Base-by-base conservation (phyloP, 1,284 basidiomycete species). In the Ustilago shanxiensis region DNA sequence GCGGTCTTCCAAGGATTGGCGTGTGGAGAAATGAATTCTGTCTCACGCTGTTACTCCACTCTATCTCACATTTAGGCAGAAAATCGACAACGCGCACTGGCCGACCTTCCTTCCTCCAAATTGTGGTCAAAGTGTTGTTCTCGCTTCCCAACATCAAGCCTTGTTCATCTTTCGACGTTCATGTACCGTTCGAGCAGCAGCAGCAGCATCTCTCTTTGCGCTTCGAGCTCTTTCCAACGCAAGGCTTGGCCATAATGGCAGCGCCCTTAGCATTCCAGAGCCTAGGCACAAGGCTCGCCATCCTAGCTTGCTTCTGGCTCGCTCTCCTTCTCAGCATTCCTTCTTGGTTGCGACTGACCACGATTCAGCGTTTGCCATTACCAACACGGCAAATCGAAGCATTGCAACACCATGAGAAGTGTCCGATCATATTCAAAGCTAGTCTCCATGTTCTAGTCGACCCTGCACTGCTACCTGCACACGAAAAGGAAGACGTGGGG, bases 291-390 rank as follows among this genome's bases (percentile, higher is more conserved):
- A 64, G 73, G 24, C 18, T 60, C 5, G 65, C 71, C 60, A 68
- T 80, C 47, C 31, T 79, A 35, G n/a, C 37, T 16, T 76, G 70
- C 60, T 80, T 82, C 54, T 82, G 79, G 74, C 20, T 58, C 10
- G 72, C 70, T 13, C 60, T 79, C 39, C 22, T 79, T 7, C 55
- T 76, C 22, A 66, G 72, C 44, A 44, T 82, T 14, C 83, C 82
- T 14, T 71, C 66, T 0, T 85, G 83, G 83, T 77, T 80, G 59
- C 51, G 59, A 1, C 54, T 74, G 11, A 85, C 83, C 13, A 80
- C 77, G 3, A 85, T 84, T 45, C 61, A 66, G 31, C 68, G 83
- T 11, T 59, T 83, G 29, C 73, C 82, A 6, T 55, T 84, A 29
- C 83, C 83, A 2, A 57, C 55, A 20, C 31, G 44, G 0, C 52